Evolutionary conservation across 2,329 filamentous ascomycete species (phyloP), one percentile per base, ranked within the genome.

Genomic region (Arthrobotrys sphaeroides): DNA sequence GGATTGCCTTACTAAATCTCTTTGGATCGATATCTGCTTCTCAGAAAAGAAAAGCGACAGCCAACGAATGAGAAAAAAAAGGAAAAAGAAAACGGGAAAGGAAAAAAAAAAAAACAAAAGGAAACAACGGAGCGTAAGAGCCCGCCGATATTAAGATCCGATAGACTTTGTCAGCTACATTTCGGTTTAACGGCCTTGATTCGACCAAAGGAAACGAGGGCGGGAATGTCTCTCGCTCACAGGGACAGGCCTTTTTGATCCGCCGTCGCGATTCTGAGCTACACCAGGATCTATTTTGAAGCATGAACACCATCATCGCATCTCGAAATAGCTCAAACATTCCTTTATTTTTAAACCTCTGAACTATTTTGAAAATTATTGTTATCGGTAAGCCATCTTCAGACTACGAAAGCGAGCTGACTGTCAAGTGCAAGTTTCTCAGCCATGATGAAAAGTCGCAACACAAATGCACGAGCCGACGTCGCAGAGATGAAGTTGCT

Each of bases 221-320:
- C 66, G 66, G 62, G 43, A 60, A 28, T 70, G 55, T 70, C 45
- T 70, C 66, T 61, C 53, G 53, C 20, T 51, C 31, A 10, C 59
- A 31, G 16, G 20, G 9, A 3, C 31, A 26, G 9, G 22, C 20
- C 7, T 20, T 20, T 33, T 51, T 4, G 31, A 62, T 36, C 38
- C 12, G 10, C 26, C 20, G 28, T 59, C 62, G 49, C 45, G 16
- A 45, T 67, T 57, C 16, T 24, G 40, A 47, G 42, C 28, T 31
- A 40, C 40, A 60, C 43, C 18, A 55, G 45, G 43, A 62, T 55
- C 66, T 55, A 38, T 36, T 22, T 28, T 51, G 36, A 45, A 24
- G 53, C 33, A 28, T 26, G 43, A 69, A 42, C 45, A 43, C 40
- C 16, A 5, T 26, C 59, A 36, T 36, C 24, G 12, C 22, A 62